These are phyloP conservation scores for Exophiala aquamarina DNA, from an alignment of 2,329 filamentous ascomycete genomes.

Conservation along the genomic window DNA sequence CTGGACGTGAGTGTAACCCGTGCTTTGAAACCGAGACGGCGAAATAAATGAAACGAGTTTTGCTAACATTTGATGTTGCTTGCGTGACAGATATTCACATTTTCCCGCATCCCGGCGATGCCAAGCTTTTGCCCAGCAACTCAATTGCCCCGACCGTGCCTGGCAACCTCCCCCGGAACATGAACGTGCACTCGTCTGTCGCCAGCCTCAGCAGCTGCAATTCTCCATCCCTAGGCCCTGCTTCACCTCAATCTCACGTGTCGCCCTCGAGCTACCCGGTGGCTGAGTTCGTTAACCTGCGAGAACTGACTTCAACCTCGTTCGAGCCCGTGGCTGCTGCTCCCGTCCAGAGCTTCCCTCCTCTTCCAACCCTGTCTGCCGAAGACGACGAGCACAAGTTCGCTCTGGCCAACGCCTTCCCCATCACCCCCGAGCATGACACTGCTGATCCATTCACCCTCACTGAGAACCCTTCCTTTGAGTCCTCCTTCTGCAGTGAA, in stretches of 20 bases:
- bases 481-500: constrained; percentile 72
- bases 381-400: constrained; percentile 63
- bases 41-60: not conserved
- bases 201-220: constrained; percentile 21
- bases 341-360: constrained; percentile 55
- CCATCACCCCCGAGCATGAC: constrained; percentile 41
- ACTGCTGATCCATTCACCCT: constrained; percentile 28
- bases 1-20: constrained; percentile 25
- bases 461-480: constrained; percentile 62
- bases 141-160: constrained; percentile 5
- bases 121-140: constrained; percentile 27
- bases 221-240: constrained; percentile 24
- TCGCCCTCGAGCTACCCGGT: constrained; percentile 61
- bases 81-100: constrained; percentile 27
- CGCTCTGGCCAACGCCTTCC: constrained; percentile 47
- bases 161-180: not conserved
- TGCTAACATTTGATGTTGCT: not conserved
- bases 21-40: not conserved
- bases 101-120: constrained; percentile 29
- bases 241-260: constrained; percentile 29
- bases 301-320: constrained; percentile 74
- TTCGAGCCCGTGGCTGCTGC: constrained; percentile 42
- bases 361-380: constrained; percentile 60
- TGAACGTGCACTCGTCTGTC: not conserved
- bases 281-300: constrained; percentile 86